Evolutionary conservation across 495 filamentous ascomycete species (phyloP).

Genomic region (Baudoinia panamericana): DNA sequence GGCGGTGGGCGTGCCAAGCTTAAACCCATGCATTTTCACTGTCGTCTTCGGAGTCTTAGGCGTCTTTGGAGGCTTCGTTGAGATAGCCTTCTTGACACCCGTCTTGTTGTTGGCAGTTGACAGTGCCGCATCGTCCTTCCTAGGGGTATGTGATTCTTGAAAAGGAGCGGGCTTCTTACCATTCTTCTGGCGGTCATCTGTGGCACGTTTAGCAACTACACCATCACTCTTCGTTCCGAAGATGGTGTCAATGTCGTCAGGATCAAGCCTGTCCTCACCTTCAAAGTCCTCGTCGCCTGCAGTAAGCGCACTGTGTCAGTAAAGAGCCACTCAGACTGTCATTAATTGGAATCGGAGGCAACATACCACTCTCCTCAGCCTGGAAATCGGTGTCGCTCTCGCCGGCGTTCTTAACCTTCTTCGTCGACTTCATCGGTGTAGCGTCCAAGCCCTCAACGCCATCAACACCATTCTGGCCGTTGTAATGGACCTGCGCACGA

Average conservation of each 20-base stretch:
- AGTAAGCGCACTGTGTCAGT: not conserved
- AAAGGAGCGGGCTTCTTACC: constrained; percentile 13
- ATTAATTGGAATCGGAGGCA: not conserved
- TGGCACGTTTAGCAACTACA: constrained; percentile 20
- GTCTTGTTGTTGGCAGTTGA: constrained; percentile 6
- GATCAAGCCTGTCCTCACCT: constrained; percentile 4
- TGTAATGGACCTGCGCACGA: constrained; percentile 30
- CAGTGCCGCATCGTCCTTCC: not conserved
- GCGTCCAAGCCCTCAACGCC: constrained; percentile 14
- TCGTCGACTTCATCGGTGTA: constrained; percentile 5
- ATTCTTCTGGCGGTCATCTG: constrained; percentile 14
- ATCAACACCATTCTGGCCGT: constrained; percentile 5
- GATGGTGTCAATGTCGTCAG: too few species aligned
- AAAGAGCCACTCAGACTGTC: not conserved
- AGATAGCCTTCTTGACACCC: not conserved
- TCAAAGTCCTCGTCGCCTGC: not conserved
- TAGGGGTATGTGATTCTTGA: not conserved
- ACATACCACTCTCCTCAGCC: constrained; percentile 28
- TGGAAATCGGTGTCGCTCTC: constrained; percentile 44
- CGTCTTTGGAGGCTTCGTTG: not conserved
- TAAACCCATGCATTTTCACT: too few species aligned
- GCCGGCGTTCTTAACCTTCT: constrained; percentile 14
- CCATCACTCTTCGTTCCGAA: too few species aligned
- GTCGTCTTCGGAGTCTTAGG: too few species aligned
- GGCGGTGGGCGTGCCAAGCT: too few species aligned